These are phyloP conservation scores for Cladophialophora yegresii DNA, from an alignment of 2,329 filamentous ascomycete genomes.

Conservation along the genomic window DNA sequence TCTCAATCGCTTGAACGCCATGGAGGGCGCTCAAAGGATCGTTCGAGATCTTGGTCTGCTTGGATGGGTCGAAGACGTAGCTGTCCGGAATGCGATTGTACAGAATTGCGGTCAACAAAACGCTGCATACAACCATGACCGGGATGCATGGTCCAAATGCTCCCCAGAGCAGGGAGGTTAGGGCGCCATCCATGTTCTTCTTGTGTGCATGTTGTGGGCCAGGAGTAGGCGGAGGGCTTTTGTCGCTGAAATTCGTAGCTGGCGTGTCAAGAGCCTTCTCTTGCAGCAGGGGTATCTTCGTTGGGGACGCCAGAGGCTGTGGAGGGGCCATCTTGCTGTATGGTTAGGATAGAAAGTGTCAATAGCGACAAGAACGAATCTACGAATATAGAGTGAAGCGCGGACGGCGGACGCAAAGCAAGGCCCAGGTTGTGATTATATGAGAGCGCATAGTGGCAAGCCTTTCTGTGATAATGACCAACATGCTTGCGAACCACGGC, in stretches of 20 bases:
- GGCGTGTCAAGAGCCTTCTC: constrained; percentile 10
- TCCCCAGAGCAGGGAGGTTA: constrained; percentile 21
- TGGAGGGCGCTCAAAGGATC: constrained; percentile 12
- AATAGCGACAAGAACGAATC: not conserved
- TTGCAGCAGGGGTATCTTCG: constrained; percentile 12
- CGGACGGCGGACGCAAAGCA: not conserved
- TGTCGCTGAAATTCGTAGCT: not conserved
- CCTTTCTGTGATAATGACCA: not conserved
- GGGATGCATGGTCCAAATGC: constrained; percentile 29
- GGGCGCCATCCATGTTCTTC: constrained; percentile 16
- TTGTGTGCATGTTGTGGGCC: constrained; percentile 4
- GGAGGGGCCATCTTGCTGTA: constrained; percentile 10
- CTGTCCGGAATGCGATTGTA: constrained; percentile 22
- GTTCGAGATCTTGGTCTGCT: constrained; percentile 8
- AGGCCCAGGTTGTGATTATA: not conserved
- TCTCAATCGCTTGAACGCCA: constrained; percentile 11
- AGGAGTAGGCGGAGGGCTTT: constrained; percentile 16
- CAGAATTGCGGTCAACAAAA: constrained; percentile 25
- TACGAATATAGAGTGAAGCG: not conserved
- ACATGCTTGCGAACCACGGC: not conserved
- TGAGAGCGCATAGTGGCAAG: not conserved
- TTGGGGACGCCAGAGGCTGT: constrained; percentile 1
- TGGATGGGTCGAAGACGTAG: constrained; percentile 16
- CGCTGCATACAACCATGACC: constrained; percentile 20
- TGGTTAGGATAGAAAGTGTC: not conserved